Percentiles rank a stretch among this genome's conserved stretches.
These are phyloP conservation scores for Pythium phragmitis DNA, from an alignment of 352 stramenopile species.

Conservation along the genomic window DNA sequence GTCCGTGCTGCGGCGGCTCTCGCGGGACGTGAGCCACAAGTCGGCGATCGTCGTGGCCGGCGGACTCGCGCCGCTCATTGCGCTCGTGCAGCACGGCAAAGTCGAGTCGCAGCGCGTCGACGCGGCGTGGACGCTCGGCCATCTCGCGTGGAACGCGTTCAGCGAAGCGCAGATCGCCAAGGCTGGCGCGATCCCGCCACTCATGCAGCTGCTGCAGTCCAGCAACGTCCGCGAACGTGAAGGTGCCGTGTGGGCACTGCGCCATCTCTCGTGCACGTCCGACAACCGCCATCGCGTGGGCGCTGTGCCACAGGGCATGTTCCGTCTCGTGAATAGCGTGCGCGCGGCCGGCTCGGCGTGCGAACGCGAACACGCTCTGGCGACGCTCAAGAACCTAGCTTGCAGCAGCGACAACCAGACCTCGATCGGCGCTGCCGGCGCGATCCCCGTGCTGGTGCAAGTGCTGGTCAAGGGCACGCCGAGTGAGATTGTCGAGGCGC, in stretches of 20 bases:
- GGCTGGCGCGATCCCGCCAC: conserved; percentile 17
- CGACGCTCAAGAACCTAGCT: conserved; percentile 25
- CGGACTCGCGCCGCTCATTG: conserved; percentile 19
- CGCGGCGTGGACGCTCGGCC: conserved; percentile 25
- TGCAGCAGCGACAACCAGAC: conserved; percentile 23
- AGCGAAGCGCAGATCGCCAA: conserved; percentile 25
- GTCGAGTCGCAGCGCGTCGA: conserved; percentile 16
- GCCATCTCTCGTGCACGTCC: conserved; percentile 22
- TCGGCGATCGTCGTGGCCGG: conserved; percentile 26
- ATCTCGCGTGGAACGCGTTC: conserved; percentile 27
- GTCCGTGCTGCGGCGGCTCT: conserved; percentile 15
- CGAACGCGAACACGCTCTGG: conserved; percentile 23
- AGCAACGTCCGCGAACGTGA: conserved; percentile 23
- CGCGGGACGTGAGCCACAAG: conserved; percentile 21
- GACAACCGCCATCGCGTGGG: conserved; percentile 18
- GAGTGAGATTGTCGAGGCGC: conserved; percentile 11
- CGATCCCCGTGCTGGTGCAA: conserved; percentile 16
- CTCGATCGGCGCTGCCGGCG: conserved; percentile 2
- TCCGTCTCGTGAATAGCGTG: conserved; percentile 3
- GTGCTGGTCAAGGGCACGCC: conserved; percentile 10
- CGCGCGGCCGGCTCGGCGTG: conserved; percentile 17
- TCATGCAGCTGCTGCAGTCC: conserved; percentile 17
- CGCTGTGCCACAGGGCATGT: not conserved
- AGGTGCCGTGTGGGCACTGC: conserved; percentile 20
- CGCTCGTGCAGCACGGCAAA: conserved; percentile 3